These are phyloP conservation scores for Stramenopiles sp. DNA, from an alignment of 352 stramenopile species.

Conservation along the genomic window DNA sequence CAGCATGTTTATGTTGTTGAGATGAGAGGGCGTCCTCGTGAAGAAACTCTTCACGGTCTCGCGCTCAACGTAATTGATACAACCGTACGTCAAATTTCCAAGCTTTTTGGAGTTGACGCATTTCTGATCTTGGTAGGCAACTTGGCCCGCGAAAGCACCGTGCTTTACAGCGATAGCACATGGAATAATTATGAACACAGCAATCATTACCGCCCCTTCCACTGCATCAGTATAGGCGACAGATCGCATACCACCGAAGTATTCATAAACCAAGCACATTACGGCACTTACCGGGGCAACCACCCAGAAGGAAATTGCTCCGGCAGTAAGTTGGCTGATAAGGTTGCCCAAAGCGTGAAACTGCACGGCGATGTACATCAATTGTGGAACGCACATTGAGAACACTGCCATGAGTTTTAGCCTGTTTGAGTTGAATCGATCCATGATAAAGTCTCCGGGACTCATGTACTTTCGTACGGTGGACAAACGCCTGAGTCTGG, in stretches of 20 bases:
- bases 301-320: background rate
- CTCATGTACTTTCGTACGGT: background rate
- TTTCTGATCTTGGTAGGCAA: background rate
- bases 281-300: background rate
- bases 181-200: constrained; percentile 9
- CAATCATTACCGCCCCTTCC: background rate
- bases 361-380: constrained; percentile 13
- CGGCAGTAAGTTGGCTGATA: background rate
- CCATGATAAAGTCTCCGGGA: constrained; percentile 8
- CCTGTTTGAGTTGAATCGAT: constrained; percentile 5
- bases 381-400: background rate
- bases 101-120: background rate
- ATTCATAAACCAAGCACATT: constrained; percentile 12
- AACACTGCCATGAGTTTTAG: constrained; percentile 1
- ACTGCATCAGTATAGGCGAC: constrained; percentile 13
- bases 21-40: background rate
- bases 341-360: constrained; percentile 9
- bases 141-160: background rate
- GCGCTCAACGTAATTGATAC: background rate
- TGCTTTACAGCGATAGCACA: background rate
- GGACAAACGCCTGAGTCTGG: background rate
- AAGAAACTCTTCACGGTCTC: background rate
- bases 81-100: background rate
- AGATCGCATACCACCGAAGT: constrained; percentile 13
- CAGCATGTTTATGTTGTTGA: background rate